Evolutionary conservation across 1,284 basidiomycete species (phyloP).

Genomic region (Vanrija sp.): DNA sequence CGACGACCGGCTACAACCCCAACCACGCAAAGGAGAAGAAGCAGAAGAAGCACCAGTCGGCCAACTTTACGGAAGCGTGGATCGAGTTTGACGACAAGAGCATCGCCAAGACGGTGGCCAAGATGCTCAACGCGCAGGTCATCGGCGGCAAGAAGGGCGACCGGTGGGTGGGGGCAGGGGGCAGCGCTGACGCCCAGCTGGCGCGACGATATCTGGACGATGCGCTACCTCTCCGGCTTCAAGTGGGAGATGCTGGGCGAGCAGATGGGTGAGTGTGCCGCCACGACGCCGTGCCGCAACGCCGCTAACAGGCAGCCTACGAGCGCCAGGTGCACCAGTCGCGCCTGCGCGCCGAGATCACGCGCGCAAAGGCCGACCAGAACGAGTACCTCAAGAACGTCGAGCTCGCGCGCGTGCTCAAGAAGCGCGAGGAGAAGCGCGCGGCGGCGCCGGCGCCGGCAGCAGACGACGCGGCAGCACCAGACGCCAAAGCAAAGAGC

Average conservation of each 20-base stretch:
- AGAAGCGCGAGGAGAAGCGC: conserved; percentile 74
- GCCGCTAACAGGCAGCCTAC: conserved; percentile 60
- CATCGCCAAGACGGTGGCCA: conserved; percentile 83
- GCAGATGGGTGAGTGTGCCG: conserved; percentile 75
- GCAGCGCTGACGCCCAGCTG: conserved; percentile 54
- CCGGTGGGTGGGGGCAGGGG: conserved; percentile 21
- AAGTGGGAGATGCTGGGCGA: conserved; percentile 99
- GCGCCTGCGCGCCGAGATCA: conserved; percentile 81
- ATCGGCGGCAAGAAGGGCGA: conserved; percentile 90
- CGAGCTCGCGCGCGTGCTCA: conserved; percentile 84
- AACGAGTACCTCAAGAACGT: conserved; percentile 91
- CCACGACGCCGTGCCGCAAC: no score
- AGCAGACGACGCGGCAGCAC: conserved; percentile 1
- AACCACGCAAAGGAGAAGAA: conserved; percentile 23
- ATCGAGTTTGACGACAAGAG: conserved; percentile 94
- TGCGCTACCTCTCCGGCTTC: conserved; percentile 97
- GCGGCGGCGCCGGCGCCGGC: conserved; percentile 30
- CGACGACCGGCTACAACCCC: conserved; percentile 37
- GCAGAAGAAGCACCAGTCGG: conserved; percentile 64
- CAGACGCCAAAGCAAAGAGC: conserved; percentile 1
- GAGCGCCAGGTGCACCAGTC: conserved; percentile 86
- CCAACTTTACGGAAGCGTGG: conserved; percentile 96
- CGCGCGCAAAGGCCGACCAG: conserved; percentile 84
- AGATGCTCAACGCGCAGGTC: conserved; percentile 91
- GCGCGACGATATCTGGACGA: conserved; percentile 98